phyloP scores from a whole-genome alignment of 164 flowering plant species.

The Protea cynaroides region DNA sequence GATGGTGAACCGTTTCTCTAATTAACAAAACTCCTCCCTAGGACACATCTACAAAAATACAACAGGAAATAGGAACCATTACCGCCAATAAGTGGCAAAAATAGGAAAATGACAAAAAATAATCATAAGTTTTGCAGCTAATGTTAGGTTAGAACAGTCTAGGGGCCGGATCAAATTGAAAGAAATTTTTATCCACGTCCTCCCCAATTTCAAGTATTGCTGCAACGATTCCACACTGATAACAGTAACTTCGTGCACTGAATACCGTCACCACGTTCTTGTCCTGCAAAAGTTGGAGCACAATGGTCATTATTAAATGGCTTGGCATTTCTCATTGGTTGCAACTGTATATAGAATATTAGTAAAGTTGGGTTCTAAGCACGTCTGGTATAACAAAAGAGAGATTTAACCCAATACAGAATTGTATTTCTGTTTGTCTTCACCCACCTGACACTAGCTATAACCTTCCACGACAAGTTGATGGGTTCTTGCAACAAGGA shows the following conservation, averaged over 20 bases:
- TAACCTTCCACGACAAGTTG: conserved; percentile 91
- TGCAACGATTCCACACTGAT: conserved; percentile 94
- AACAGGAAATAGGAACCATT: conserved; percentile 13
- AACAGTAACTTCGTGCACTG: conserved; percentile 89
- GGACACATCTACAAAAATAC: conserved; percentile 40
- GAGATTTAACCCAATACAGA: neutral
- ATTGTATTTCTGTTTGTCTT: neutral
- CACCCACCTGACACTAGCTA: conserved; percentile 76
- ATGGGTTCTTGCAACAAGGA: conserved; percentile 74
- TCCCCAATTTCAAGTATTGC: conserved; percentile 89
- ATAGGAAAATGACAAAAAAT: conserved; percentile 51
- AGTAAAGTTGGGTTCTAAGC: no score
- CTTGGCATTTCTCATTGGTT: neutral
- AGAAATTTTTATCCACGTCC: conserved; percentile 78
- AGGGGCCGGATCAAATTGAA: conserved; percentile 88
- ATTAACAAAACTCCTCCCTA: conserved; percentile 26
- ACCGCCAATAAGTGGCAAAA: conserved; percentile 13
- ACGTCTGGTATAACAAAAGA: neutral
- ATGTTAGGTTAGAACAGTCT: conserved; percentile 78
- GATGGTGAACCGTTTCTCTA: conserved; percentile 16
- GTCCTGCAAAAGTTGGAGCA: conserved; percentile 30
- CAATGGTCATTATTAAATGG: neutral
- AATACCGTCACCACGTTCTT: conserved; percentile 82
- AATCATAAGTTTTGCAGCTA: conserved; percentile 83
- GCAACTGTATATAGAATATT: no score